Evolutionary conservation across 257 asterid genomes (phyloP).

Genomic region (Anisodus acutangulus): DNA sequence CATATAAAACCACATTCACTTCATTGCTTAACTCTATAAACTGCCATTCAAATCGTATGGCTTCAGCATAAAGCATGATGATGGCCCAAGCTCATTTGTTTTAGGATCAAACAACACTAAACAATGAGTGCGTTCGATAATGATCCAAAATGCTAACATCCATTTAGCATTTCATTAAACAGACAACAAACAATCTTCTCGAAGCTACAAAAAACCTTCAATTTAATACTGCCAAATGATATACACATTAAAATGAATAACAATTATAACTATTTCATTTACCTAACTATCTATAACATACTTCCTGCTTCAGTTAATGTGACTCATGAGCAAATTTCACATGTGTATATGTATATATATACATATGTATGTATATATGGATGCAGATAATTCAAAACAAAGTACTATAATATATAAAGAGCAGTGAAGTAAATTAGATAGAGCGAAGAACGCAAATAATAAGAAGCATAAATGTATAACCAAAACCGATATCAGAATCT

Average conservation of each 20-base stretch:
- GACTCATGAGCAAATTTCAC: too few species aligned
- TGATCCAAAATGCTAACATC: background rate
- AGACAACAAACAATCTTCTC: background rate
- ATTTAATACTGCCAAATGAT: background rate
- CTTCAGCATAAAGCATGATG: background rate
- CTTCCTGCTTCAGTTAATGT: background rate
- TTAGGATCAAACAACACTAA: background rate
- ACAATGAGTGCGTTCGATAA: background rate
- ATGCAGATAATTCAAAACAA: background rate
- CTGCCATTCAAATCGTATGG: background rate
- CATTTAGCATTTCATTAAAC: too few species aligned
- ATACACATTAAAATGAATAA: background rate
- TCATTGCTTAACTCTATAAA: too few species aligned
- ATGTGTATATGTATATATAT: too few species aligned
- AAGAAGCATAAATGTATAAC: background rate
- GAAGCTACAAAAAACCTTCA: background rate
- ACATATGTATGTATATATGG: background rate
- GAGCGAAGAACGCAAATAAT: background rate
- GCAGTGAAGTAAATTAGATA: background rate
- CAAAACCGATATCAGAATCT: background rate
- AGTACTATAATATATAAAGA: background rate
- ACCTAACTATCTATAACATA: background rate
- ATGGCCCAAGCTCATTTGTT: background rate
- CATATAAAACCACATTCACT: too few species aligned
- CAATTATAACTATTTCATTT: background rate